These are phyloP conservation scores for Microcos paniculata DNA, from an alignment of 345 rosid species.

Conservation along the genomic window DNA sequence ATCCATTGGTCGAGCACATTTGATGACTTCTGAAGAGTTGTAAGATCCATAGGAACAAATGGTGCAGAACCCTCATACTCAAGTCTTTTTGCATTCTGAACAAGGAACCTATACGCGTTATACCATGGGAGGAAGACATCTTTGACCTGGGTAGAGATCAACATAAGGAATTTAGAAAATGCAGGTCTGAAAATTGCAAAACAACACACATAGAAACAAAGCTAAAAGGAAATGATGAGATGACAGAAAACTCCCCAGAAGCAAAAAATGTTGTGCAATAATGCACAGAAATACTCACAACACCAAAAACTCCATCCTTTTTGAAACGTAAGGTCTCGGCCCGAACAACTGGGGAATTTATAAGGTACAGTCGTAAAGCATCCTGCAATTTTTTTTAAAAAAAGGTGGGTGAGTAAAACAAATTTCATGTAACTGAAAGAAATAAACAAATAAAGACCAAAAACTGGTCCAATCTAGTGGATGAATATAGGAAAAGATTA, in stretches of 20 bases:
- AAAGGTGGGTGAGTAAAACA: slow-evolving; percentile 8
- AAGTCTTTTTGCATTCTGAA: slow-evolving; percentile 96
- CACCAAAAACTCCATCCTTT: slow-evolving; percentile 87
- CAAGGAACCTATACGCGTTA: slow-evolving; percentile 96
- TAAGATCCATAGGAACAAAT: slow-evolving; percentile 65
- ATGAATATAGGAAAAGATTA: slow-evolving; percentile 7
- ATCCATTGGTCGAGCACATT: slow-evolving; percentile 99
- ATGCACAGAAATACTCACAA: slow-evolving; percentile 59
- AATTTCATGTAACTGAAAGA: background rate
- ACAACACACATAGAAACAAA: background rate
- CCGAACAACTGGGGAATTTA: slow-evolving; percentile 98
- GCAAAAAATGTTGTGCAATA: slow-evolving; percentile 5
- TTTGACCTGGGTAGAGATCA: slow-evolving; percentile 61
- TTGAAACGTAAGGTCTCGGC: slow-evolving; percentile 95
- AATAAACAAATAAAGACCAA: background rate
- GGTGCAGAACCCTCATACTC: slow-evolving; percentile 80
- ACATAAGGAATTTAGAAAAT: slow-evolving; percentile 14
- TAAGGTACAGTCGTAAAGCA: slow-evolving; percentile 87
- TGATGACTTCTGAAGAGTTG: slow-evolving; percentile 60
- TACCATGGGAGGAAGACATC: slow-evolving; percentile 99
- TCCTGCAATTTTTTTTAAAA: no score
- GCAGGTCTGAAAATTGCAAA: background rate
- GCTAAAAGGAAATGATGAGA: slow-evolving; percentile 3
- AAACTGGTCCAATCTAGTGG: background rate
- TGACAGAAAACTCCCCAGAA: slow-evolving; percentile 7